phyloP scores from a whole-genome alignment of 441 rosid species.

The Gossypium laxum region DNA sequence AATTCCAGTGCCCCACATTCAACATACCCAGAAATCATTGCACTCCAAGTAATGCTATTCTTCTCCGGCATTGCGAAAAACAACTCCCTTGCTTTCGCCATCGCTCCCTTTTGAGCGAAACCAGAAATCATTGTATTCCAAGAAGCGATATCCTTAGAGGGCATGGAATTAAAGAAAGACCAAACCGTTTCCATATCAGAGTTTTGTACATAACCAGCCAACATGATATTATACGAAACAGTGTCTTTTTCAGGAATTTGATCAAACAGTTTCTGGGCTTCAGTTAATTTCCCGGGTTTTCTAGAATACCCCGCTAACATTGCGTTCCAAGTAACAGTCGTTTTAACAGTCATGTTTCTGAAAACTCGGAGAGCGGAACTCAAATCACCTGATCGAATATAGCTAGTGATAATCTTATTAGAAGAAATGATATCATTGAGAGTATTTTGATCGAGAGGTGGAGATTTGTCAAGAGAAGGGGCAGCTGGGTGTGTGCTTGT shows the following conservation, averaged over 20 bases:
- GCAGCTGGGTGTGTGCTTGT: background rate
- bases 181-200: constrained; percentile 35
- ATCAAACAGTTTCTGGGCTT: constrained; percentile 55
- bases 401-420: constrained; percentile 45
- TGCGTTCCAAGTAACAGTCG: constrained; percentile 65
- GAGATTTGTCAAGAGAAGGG: too few relatives aligned
- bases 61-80: constrained; percentile 43
- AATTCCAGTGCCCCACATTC: constrained; percentile 44
- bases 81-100: constrained; percentile 44
- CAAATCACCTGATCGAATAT: constrained; percentile 46
- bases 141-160: constrained; percentile 49
- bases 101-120: constrained; percentile 33
- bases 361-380: constrained; percentile 51
- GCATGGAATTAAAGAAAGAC: constrained; percentile 46
- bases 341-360: constrained; percentile 41
- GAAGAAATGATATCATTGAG: constrained; percentile 13
- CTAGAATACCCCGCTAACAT: constrained; percentile 38
- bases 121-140: constrained; percentile 81
- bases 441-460: background rate
- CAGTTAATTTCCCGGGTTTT: constrained; percentile 31
- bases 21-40: constrained; percentile 62
- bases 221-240: constrained; percentile 65
- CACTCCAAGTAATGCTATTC: constrained; percentile 69
- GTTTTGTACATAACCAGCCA: constrained; percentile 40
- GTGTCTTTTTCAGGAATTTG: constrained; percentile 62